Evolutionary conservation across 2,329 filamentous ascomycete genomes (phyloP), one percentile per base, ranked within the genome.

Genomic region (Didymella glomerata): DNA sequence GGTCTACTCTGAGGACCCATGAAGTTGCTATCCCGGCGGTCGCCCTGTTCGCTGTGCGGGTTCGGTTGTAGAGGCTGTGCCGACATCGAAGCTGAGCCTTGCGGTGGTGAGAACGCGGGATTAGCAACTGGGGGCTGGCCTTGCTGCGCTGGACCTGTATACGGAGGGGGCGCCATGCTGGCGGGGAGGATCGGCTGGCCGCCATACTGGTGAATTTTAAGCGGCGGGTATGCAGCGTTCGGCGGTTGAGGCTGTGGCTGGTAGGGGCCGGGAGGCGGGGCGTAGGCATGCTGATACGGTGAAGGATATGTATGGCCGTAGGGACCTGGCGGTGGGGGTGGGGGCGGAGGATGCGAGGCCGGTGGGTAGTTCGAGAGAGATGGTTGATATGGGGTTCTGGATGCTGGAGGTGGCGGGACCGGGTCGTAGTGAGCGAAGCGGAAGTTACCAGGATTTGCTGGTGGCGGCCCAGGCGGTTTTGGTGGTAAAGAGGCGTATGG

Each of bases 111-210:
- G 44, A 63, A 72, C 0, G 51, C 48, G 14, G 32, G 47, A 47
- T 54, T 32, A 9, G 65, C 59, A 20, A 54, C 16, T 10, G 24
- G 41, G 20, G 64, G 67, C n/a, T 61, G 57, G 24, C 60, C 53
- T 28, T 64, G 68, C 2, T 67, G 60, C 22, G 60, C 52, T 18
- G 63, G 52, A 41, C 61, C 62, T 25, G 67, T 41, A 30, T 66
- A 67, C 20, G 65, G 68, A 4, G 68, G 70, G n/a, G 69, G 74
- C 8, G 72, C 74, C 65, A 76, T 73, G 47, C 66, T 77, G 1
- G 77, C 76, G 3, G 77, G 77, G 3, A 78, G 68, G 46, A 79
- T 78, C 4, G 75, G 76, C 48, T 76, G 75, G 14, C 76, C 77
- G 1, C 77, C 77, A 49, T 77, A 79, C 54, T 79, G 77, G 8